Conservation (phyloP, 257 asterid genomes). For the Fraxinus excelsior region DNA sequence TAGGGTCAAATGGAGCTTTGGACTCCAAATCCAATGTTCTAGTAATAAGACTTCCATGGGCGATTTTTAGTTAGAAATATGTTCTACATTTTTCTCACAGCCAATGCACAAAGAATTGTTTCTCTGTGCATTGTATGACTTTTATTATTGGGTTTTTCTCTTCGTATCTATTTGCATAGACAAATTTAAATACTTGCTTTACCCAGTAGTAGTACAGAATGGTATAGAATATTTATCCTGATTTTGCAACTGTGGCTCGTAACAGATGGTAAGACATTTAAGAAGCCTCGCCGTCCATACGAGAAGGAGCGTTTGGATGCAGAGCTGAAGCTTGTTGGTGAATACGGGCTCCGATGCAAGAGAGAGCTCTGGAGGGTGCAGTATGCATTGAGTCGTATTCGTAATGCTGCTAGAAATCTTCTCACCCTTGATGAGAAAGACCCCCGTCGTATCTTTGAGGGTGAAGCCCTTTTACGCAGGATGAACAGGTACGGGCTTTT, state of each 20-base stretch:
- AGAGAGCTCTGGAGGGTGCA: slow-evolving; percentile 17
- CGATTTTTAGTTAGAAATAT: background rate
- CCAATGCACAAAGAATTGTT: background rate
- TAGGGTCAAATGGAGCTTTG: background rate
- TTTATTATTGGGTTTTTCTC: background rate
- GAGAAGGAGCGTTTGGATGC: slow-evolving; percentile 15
- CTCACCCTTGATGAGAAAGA: slow-evolving; percentile 3
- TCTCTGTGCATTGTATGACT: background rate
- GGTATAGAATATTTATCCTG: background rate
- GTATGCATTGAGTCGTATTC: slow-evolving; percentile 1
- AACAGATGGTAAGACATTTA: slow-evolving; percentile 8
- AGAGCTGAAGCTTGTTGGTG: slow-evolving; percentile 6
- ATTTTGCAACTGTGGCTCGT: background rate
- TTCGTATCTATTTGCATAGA: background rate
- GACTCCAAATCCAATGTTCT: background rate
- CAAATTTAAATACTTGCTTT: background rate
- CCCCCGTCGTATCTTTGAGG: slow-evolving; percentile 7
- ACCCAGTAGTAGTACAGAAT: background rate
- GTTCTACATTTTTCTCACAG: background rate
- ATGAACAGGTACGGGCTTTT: slow-evolving; percentile 32
- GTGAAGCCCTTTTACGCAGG: slow-evolving; percentile 8
- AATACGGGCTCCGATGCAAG: slow-evolving; percentile 7
- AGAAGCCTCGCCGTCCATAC: slow-evolving; percentile 16
- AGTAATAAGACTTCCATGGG: background rate
- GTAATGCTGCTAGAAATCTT: background rate